phyloP scores from a whole-genome alignment of 2,329 filamentous ascomycete genomes.

The Phaeophleospora eucalypticola region DNA sequence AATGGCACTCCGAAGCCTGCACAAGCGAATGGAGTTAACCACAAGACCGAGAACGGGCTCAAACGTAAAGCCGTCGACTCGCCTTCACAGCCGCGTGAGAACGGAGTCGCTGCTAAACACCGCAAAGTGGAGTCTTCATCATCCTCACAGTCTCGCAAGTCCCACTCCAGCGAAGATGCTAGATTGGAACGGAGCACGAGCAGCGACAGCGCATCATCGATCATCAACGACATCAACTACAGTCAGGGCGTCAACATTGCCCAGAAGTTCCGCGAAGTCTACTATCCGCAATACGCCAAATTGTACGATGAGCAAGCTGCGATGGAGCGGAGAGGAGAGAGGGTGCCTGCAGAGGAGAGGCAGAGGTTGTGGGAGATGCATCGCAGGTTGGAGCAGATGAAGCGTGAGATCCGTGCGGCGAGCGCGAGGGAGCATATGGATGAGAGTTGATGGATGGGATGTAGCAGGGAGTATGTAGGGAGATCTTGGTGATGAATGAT shows the following conservation, averaged over 20 bases:
- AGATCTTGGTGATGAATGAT: too few relatives aligned
- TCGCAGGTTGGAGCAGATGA: conserved; percentile 52
- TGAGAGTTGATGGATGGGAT: conserved; percentile 7
- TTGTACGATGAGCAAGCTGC: conserved; percentile 49
- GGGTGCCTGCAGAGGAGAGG: conserved; percentile 41
- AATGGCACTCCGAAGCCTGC: conserved; percentile 33
- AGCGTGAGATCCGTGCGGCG: conserved; percentile 50
- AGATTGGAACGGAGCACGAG: conserved; percentile 16
- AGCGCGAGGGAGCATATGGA: conserved; percentile 26
- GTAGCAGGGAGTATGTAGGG: background rate
- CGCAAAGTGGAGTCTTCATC: conserved; percentile 33
- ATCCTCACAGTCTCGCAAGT: conserved; percentile 26
- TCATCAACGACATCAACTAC: conserved; percentile 32
- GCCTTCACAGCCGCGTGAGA: conserved; percentile 24
- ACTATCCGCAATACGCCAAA: conserved; percentile 55
- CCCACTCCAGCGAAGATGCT: conserved; percentile 18
- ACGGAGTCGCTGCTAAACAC: conserved; percentile 24
- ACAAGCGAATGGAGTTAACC: conserved; percentile 14
- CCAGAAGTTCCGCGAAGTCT: conserved; percentile 50
- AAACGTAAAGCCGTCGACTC: conserved; percentile 46
- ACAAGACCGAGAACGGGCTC: conserved; percentile 31
- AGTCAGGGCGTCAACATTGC: conserved; percentile 45
- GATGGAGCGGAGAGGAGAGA: conserved; percentile 30
- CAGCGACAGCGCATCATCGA: conserved; percentile 23
- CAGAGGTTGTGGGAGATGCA: conserved; percentile 53